phyloP scores from a whole-genome alignment of 805 yeast genomes.

The Kodamaea fukazawae region DNA sequence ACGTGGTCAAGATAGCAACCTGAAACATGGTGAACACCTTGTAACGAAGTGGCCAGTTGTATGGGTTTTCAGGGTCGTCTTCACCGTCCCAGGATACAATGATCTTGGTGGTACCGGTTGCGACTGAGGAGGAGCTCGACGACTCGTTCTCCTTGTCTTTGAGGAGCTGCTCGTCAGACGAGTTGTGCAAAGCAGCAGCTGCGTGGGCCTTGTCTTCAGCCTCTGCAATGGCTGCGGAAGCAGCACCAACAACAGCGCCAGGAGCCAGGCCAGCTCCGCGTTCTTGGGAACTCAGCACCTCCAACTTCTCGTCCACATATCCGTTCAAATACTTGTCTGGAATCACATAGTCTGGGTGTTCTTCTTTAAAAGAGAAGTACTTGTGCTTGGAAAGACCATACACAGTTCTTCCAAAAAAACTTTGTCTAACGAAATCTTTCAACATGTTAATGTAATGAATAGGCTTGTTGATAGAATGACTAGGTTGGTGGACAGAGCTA shows the following conservation, averaged over 20 bases:
- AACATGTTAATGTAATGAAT: too few species aligned
- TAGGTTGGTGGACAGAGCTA: too few species aligned
- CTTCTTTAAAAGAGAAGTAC: slow-evolving; percentile 25
- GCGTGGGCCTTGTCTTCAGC: neutral
- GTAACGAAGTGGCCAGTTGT: slow-evolving; percentile 49
- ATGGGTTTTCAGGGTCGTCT: slow-evolving; percentile 56
- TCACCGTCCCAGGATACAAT: slow-evolving; percentile 36
- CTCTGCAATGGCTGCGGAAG: neutral
- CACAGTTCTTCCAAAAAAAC: slow-evolving; percentile 23
- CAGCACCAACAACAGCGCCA: neutral
- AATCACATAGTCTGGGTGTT: slow-evolving; percentile 24
- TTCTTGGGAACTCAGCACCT: too few species aligned
- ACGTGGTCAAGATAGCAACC: slow-evolving; percentile 44
- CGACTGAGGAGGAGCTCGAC: neutral
- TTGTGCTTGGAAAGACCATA: slow-evolving; percentile 27
- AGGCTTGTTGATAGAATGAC: too few species aligned
- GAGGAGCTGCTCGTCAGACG: neutral
- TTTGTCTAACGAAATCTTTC: slow-evolving; percentile 19
- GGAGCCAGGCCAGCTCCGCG: neutral
- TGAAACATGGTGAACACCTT: slow-evolving; percentile 38
- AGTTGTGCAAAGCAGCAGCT: neutral
- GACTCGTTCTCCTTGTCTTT: neutral
- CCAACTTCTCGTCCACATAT: neutral
- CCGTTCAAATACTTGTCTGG: slow-evolving; percentile 29
- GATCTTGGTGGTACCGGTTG: neutral